Conservation (phyloP, 345 rosid species). For the Gossypium anomalum region DNA sequence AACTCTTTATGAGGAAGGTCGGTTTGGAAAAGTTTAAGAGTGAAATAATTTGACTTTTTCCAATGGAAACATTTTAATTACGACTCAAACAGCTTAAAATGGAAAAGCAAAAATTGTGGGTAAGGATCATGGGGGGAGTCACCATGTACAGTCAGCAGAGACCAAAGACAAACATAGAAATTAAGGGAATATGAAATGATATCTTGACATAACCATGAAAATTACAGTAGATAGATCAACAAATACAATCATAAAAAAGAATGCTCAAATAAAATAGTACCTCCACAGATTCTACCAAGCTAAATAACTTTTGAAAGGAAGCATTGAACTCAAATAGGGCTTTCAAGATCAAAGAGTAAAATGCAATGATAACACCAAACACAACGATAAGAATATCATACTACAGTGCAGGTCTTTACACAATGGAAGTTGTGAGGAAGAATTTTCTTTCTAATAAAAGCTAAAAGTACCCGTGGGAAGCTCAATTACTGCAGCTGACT, state of each 20-base stretch:
- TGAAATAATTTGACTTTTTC: neutral
- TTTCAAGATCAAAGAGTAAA: neutral
- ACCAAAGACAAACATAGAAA: neutral
- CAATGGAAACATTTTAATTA: neutral
- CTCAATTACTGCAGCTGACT: slow-evolving; percentile 71
- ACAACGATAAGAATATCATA: neutral
- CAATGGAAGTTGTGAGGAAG: neutral
- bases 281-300: neutral
- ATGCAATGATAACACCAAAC: slow-evolving; percentile 1
- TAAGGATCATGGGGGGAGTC: neutral
- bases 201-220: neutral
- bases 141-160: neutral
- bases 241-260: neutral
- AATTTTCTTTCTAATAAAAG: neutral
- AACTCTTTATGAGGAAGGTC: neutral
- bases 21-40: neutral
- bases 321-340: neutral
- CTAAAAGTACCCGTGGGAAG: slow-evolving; percentile 68
- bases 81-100: neutral
- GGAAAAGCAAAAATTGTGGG: neutral
- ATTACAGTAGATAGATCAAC: neutral
- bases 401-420: neutral
- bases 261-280: neutral
- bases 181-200: neutral
- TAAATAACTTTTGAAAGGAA: neutral